Conservation (phyloP, 176 grass and related monocot species). For the Saccharum spontaneum region DNA sequence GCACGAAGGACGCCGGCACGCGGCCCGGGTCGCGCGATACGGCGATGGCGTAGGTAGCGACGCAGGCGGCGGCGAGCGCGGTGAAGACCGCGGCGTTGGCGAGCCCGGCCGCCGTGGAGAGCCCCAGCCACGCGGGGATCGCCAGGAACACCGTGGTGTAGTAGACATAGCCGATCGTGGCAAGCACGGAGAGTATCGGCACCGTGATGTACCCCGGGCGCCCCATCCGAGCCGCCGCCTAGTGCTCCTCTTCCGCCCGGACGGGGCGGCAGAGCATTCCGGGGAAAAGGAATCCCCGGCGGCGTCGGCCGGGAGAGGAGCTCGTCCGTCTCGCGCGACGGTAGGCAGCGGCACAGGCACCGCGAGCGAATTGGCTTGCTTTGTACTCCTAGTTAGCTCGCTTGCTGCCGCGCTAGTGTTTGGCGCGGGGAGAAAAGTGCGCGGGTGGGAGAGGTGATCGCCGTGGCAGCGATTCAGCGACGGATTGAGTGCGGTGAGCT, state of each 20-base stretch:
- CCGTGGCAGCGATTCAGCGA: constrained; percentile 4
- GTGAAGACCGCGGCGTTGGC: constrained; percentile 70
- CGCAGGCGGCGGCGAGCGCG: constrained; percentile 49
- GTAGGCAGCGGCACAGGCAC: neutral
- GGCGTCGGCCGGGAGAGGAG: neutral
- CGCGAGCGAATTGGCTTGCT: constrained; percentile 7
- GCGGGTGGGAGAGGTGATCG: neutral
- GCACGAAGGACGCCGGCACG: constrained; percentile 81
- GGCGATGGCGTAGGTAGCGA: constrained; percentile 65
- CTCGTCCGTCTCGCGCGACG: constrained; percentile 13
- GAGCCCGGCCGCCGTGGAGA: constrained; percentile 63
- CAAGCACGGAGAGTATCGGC: constrained; percentile 82
- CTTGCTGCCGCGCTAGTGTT: constrained; percentile 14
- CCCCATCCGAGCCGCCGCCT: constrained; percentile 43
- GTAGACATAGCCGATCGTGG: constrained; percentile 81
- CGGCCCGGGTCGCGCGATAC: constrained; percentile 80
- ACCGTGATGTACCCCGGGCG: constrained; percentile 82
- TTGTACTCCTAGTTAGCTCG: neutral
- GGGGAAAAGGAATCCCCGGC: neutral
- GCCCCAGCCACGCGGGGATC: constrained; percentile 73
- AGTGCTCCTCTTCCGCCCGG: constrained; percentile 6
- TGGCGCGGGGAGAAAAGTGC: constrained; percentile 14
- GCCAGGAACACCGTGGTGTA: constrained; percentile 90
- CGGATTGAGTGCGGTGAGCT: neutral
- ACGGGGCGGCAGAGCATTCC: constrained; percentile 35